Percentiles rank a stretch among this genome's conserved stretches.
Conservation (phyloP, 2,329 filamentous ascomycete genomes). For the Penicillium sp. region DNA sequence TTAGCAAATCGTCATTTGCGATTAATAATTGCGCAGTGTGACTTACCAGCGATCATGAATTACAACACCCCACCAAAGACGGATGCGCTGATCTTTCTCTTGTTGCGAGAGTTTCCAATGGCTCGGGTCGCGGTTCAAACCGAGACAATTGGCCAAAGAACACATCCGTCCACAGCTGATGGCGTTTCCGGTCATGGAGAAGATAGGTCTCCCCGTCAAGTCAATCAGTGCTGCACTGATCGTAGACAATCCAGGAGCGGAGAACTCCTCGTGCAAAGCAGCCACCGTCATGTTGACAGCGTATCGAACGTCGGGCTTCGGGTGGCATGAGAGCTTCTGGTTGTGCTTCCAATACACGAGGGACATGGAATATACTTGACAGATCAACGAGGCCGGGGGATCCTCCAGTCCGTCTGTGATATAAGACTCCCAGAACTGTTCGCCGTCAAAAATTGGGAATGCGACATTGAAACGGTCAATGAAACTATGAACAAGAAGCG, state of each 20-base stretch:
- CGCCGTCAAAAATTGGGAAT: constrained; percentile 62
- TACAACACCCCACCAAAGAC: constrained; percentile 59
- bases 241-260: constrained; percentile 60
- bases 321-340: constrained; percentile 46
- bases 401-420: constrained; percentile 47
- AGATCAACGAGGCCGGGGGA: constrained; percentile 59
- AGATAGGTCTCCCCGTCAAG: constrained; percentile 61
- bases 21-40: background rate
- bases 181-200: constrained; percentile 61
- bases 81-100: constrained; percentile 55
- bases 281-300: constrained; percentile 64
- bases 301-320: constrained; percentile 60
- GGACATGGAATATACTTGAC: constrained; percentile 60
- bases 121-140: constrained; percentile 57
- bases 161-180: constrained; percentile 56
- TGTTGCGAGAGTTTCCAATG: constrained; percentile 54
- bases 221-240: constrained; percentile 61
- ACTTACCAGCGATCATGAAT: constrained; percentile 57
- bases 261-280: constrained; percentile 61
- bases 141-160: constrained; percentile 57
- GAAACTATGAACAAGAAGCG: constrained; percentile 44
- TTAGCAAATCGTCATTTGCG: constrained; percentile 16
- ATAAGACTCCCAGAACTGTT: constrained; percentile 54
- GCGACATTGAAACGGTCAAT: constrained; percentile 59
- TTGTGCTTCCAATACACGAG: constrained; percentile 60